Conservation (phyloP, 768 basidiomycete species). For the Lentinus brumalis region DNA sequence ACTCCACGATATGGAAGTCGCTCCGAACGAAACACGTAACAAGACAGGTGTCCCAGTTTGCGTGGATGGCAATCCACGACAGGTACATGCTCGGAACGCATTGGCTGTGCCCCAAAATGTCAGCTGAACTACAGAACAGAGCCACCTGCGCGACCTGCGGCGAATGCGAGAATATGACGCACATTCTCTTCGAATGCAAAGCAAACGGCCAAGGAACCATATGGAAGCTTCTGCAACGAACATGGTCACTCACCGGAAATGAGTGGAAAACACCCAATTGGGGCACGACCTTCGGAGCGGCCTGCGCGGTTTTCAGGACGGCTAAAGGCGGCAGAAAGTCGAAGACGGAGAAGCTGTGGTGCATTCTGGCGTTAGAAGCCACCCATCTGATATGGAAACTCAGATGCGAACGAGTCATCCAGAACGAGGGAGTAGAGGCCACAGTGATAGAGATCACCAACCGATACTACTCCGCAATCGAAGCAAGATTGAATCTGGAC, state of each 20-base stretch:
- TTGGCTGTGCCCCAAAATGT: neutral
- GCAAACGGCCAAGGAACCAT: neutral
- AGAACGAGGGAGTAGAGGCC: neutral
- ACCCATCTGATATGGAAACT: slow-evolving; percentile 2
- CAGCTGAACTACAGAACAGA: neutral
- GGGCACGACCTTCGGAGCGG: neutral
- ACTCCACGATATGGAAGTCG: neutral
- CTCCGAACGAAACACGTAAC: neutral
- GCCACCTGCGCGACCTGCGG: neutral
- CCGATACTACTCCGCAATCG: neutral
- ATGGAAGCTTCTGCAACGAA: neutral
- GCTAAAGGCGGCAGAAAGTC: neutral
- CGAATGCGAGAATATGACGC: neutral
- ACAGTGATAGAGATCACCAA: neutral
- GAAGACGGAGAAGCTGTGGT: neutral
- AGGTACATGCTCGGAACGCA: neutral
- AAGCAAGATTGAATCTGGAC: neutral
- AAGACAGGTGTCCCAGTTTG: neutral
- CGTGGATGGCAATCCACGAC: neutral
- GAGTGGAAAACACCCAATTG: neutral
- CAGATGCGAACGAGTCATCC: neutral
- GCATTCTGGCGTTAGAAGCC: neutral
- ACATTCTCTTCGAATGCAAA: neutral
- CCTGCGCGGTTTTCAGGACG: neutral
- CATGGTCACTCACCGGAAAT: neutral